Evolutionary conservation across 352 stramenopile species (phyloP), one percentile per base, ranked within the genome.

Genomic region (Pythium apleroticum): DNA sequence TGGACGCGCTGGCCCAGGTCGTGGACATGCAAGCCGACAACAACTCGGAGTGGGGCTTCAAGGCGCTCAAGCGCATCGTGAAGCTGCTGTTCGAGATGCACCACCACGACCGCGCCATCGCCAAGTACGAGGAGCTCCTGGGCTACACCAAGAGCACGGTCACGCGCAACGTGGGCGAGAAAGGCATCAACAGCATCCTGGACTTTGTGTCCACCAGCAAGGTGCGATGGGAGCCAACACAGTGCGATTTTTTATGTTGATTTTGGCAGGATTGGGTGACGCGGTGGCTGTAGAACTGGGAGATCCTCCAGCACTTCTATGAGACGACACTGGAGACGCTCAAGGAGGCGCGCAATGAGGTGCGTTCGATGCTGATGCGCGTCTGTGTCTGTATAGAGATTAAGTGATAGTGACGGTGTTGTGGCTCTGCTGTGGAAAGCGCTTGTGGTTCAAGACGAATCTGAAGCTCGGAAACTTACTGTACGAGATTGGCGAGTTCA

Each of bases 391-490:
- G 46, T 19, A n/a, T n/a, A n/a, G 12, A 20, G 25, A 31, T 41
- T 5, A 0, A 15, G 33, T 64, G 8, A 14, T 24, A 35, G 11
- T 15, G 35, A 52, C n/a, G 28, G 6, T 7, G 4, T 22, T 57
- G 14, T 15, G 5, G 5, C 7, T 43, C 1, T 57, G 14, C 1
- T 19, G 19, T 17, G 22, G 30, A 6, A 28, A 93, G 80, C 82
- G 95, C 3, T 60, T 98, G 15, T 98, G 95, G 95, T 98, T 98
- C 80, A 98, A 98, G 75, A 98, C 93, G 24, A 98, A 97, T 67
- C 66, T 98, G 11, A 98, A 98, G 65, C 85, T 98, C 43, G 95
- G 95, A 12, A 97, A 98, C 55, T 71, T 98, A 35, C 66, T 98
- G 49, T 98, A 84, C 80, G 83, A 93, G 78, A 90, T 91, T 54